Evolutionary conservation across 139 green algal species (phyloP), one percentile per base, ranked within the genome.

Genomic region (Raphidocelis subcapitata): DNA sequence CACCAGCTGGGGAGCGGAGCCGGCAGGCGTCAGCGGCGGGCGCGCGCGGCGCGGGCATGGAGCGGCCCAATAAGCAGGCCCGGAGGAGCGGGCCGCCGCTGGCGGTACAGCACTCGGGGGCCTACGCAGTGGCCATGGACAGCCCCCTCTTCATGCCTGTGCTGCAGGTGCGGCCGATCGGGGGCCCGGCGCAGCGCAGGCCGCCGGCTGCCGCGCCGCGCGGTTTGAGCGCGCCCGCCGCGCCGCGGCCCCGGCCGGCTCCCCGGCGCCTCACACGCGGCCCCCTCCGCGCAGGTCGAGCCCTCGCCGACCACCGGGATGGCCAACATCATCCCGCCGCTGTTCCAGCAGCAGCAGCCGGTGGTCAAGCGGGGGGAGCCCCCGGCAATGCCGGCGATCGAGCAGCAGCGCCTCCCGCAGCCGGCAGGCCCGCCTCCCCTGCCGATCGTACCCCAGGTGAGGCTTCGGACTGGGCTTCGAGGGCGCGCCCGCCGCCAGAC

Each of bases 301-400:
- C 80, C 83, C 10, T 84, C 76, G 18, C 83, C 83, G 37, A 88
- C 83, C 15, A 88, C 83, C 1, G 83, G 83, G 14, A 79, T 84
- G 8, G 67, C 80, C 28, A 60, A 82, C 29, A 41, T 84, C 35
- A 82, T 79, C n/a, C 79, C 80, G 23, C 82, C 76, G 26, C 51
- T 88, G 14, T 88, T 85, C 33, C 78, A 82, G 52, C 69, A 57
- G 35, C 75, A 54, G 44, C n/a, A 35, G 55, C n/a, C 55, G 10
- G n/a, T 49, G 41, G 41, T 49, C 41, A 49, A 49, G 55, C 65
- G 41, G 18, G n/a, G 4, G 26, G 65, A 12, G 14, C 36, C 5
- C 26, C 47, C 33, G 26, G 35, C 74, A 61, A 46, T 24, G 23
- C 56, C 57, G 37, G 15, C 64, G 73, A 66, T 59, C 37, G 36